Evolutionary conservation across 2,329 filamentous ascomycete species (phyloP).

Genomic region (Monosporascus cannonballus): DNA sequence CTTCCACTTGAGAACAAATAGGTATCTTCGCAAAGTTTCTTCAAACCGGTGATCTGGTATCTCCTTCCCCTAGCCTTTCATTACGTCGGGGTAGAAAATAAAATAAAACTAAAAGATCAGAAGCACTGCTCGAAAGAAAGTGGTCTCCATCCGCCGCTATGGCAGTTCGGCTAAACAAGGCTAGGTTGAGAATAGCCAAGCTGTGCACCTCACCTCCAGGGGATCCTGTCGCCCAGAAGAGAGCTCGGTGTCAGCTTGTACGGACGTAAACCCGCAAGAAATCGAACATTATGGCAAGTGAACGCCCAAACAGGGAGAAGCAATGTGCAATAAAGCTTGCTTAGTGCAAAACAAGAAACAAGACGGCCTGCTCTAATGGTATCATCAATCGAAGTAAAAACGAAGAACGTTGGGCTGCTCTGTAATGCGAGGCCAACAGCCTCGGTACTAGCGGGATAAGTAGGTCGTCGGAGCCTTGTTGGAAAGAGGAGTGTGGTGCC

Average conservation of each 20-base stretch:
- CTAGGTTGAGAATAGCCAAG: conserved; percentile 13
- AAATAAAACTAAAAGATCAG: too few species aligned
- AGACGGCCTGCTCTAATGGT: conserved; percentile 25
- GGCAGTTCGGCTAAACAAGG: too few species aligned
- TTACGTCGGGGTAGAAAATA: too few species aligned
- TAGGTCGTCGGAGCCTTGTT: background rate
- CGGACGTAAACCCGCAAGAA: background rate
- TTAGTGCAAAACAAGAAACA: conserved; percentile 14
- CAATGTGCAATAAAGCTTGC: conserved; percentile 15
- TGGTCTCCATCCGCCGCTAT: too few species aligned
- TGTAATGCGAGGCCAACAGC: conserved; percentile 11
- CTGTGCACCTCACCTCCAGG: conserved; percentile 10
- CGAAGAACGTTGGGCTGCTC: conserved; percentile 11
- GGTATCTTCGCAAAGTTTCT: too few species aligned
- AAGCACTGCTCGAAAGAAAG: too few species aligned
- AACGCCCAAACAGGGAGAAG: conserved; percentile 8
- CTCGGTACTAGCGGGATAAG: conserved; percentile 1
- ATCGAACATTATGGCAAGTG: conserved; percentile 6
- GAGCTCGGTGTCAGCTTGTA: conserved; percentile 4
- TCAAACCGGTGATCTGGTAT: too few species aligned
- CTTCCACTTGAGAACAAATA: too few species aligned
- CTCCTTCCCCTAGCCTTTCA: too few species aligned
- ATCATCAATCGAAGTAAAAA: conserved; percentile 24
- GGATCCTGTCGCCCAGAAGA: conserved; percentile 12
- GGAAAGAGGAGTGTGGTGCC: background rate